Evolutionary conservation across 371 early-diverging fungal genomes (phyloP), one percentile per base, ranked within the genome.

Genomic region (Circinella umbellata): DNA sequence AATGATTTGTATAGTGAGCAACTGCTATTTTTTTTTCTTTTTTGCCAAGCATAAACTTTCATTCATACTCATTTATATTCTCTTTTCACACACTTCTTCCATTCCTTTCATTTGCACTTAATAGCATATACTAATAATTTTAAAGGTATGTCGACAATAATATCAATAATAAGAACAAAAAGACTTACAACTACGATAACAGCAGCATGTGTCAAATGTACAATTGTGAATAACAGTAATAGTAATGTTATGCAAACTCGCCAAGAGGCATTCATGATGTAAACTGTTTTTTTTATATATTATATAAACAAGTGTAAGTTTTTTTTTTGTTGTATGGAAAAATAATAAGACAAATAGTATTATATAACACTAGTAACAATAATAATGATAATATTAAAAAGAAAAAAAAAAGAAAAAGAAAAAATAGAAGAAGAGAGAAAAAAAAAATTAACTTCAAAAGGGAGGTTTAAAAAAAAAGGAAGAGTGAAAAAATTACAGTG

Each of bases 131-230:
- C 47, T 47, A 47, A 47, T 47, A 57, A n/a, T 17, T 5, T 6
- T 0, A 63, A 13, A 5, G 27, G 27, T 27, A 27, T 27, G 27
- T 27, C 2, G 27, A 27, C 27, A 27, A 27, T 27, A 27, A 2
- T 27, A 27, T 27, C 4, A 63, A 47, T 37, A 47, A 63, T 9
- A 18, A n/a, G 8, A 27, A 63, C 42, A n/a, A 11, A 14, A 37
- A 61, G 34, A 51, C 64, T 69, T 66, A 71, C 71, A 6, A 71
- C 47, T 13, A 71, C 71, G 20, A 65, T 71, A 38, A 71, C 65
- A n/a, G 71, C 61, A n/a, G 66, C 71, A 39, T 54, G 42, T n/a
- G 59, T 38, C 17, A 55, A 15, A 14, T 71, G 64, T n/a, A 49
- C 53, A 35, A 39, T 60, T 61, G 57, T 36, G 35, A 59, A 51